A percentile compares a stretch with the other conserved stretches of the same genome.
phyloP scores from a whole-genome alignment of 148 eudicot genomes.

The Rhododendron ovatum region DNA sequence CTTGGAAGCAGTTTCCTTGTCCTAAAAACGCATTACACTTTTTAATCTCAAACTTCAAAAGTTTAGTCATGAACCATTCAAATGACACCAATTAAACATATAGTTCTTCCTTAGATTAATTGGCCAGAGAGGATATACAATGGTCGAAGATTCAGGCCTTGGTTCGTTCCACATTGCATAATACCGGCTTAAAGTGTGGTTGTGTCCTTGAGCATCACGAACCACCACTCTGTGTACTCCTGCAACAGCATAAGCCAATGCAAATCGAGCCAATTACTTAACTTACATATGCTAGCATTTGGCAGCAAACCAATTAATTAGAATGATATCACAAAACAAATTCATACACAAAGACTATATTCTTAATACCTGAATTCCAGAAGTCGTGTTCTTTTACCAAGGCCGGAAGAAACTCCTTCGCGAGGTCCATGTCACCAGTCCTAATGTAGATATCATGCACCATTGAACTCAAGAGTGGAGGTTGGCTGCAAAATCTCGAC shows the following conservation, averaged over 20 bases:
- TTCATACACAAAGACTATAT: not conserved
- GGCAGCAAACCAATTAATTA: not conserved
- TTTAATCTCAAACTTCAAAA: not conserved
- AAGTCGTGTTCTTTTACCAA: constrained; percentile 66
- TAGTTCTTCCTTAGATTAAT: not conserved
- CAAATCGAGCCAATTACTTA: not conserved
- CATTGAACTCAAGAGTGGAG: constrained; percentile 89
- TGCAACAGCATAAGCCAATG: constrained; percentile 14
- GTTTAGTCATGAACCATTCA: not conserved
- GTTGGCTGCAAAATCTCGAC: constrained; percentile 51
- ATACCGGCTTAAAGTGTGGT: constrained; percentile 63
- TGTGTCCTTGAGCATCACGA: constrained; percentile 52
- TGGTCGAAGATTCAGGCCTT: constrained; percentile 88
- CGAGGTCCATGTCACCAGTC: constrained; percentile 53
- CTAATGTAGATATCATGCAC: constrained; percentile 56
- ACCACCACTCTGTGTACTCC: constrained; percentile 79
- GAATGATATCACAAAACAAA: not conserved
- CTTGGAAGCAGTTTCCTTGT: constrained; percentile 60
- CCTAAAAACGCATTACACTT: constrained; percentile 36
- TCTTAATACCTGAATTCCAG: constrained; percentile 69
- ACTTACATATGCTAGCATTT: not conserved
- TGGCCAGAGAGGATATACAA: constrained; percentile 33
- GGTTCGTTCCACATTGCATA: constrained; percentile 96
- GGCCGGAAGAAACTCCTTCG: constrained; percentile 61
- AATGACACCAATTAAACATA: not conserved